A percentile compares a stretch with the other conserved stretches of the same genome.
phyloP scores from a whole-genome alignment of 1,284 basidiomycete genomes.

The Ganoderma leucocontextum region DNA sequence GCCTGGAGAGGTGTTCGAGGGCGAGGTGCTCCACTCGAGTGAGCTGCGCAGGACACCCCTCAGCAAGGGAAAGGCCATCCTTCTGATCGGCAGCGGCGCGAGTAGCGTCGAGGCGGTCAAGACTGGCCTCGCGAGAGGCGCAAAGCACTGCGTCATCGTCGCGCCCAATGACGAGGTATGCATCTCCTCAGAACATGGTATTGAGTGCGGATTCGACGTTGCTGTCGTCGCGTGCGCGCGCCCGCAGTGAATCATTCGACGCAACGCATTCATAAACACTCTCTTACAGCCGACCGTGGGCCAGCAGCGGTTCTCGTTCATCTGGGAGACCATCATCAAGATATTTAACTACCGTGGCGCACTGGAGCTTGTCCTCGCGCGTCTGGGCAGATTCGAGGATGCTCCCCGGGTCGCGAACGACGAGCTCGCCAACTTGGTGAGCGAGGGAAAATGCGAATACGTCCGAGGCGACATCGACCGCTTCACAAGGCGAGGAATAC shows the following conservation, averaged over 20 bases:
- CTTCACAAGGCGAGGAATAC: conserved; percentile 54
- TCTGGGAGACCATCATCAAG: conserved; percentile 60
- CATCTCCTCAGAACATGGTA: neutral
- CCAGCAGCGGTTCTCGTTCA: conserved; percentile 59
- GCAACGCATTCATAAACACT: conserved; percentile 62
- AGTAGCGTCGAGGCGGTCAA: conserved; percentile 70
- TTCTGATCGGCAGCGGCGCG: conserved; percentile 66
- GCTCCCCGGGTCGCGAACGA: conserved; percentile 66
- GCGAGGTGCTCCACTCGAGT: conserved; percentile 62
- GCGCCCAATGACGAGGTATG: conserved; percentile 49
- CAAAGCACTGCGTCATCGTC: conserved; percentile 56
- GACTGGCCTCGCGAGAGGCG: conserved; percentile 54
- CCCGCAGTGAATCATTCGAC: conserved; percentile 61
- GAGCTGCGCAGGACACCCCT: conserved; percentile 50
- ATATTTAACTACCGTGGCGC: conserved; percentile 63
- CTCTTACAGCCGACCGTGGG: conserved; percentile 67
- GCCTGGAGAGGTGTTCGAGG: conserved; percentile 44
- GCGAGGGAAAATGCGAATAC: conserved; percentile 57
- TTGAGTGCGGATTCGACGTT: neutral
- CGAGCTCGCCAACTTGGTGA: conserved; percentile 59
- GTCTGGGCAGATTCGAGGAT: conserved; percentile 55
- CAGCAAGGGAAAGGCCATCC: conserved; percentile 55
- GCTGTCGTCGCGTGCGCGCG: neutral
- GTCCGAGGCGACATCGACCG: conserved; percentile 61
- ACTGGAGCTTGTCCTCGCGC: conserved; percentile 52